A percentile compares a stretch with the other conserved stretches of the same genome.
Evolutionary conservation across 1,284 basidiomycete genomes (phyloP).

Genomic region (Microbotryomycetes sp.): DNA sequence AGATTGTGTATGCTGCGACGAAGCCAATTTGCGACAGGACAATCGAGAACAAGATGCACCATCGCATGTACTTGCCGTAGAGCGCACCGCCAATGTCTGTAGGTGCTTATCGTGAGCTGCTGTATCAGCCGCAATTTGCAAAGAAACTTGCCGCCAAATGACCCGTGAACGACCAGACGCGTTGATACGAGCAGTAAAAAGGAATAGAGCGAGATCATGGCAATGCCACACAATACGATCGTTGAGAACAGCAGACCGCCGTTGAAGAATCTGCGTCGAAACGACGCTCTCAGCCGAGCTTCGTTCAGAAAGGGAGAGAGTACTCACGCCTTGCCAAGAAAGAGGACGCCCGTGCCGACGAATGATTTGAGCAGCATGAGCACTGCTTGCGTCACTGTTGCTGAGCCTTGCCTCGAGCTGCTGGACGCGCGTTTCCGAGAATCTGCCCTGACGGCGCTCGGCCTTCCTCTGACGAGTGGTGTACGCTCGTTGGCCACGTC

Average conservation of each 20-base stretch:
- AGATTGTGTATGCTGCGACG: constrained; percentile 86
- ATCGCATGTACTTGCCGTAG: constrained; percentile 89
- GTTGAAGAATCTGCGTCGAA: constrained; percentile 68
- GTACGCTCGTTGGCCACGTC: constrained; percentile 36
- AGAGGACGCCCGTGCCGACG: constrained; percentile 91
- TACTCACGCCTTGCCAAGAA: constrained; percentile 83
- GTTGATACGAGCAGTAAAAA: constrained; percentile 88
- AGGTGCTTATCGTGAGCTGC: neutral
- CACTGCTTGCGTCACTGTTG: constrained; percentile 77
- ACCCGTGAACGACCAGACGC: constrained; percentile 81
- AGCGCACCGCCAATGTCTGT: constrained; percentile 86
- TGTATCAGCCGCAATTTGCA: constrained; percentile 9
- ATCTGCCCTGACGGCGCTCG: neutral
- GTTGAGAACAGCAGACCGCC: constrained; percentile 89
- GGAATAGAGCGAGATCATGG: constrained; percentile 81
- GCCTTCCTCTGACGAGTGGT: constrained; percentile 9
- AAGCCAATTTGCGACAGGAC: constrained; percentile 63
- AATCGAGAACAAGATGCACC: constrained; percentile 79
- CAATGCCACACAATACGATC: constrained; percentile 70
- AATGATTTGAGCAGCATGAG: constrained; percentile 93
- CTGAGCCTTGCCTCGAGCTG: constrained; percentile 57
- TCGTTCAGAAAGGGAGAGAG: neutral
- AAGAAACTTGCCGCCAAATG: constrained; percentile 68
- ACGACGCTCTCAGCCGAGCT: neutral
- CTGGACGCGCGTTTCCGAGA: neutral